Conservation (phyloP, 1,139 yeast species). For the Casaregolazyma suthepensis region DNA sequence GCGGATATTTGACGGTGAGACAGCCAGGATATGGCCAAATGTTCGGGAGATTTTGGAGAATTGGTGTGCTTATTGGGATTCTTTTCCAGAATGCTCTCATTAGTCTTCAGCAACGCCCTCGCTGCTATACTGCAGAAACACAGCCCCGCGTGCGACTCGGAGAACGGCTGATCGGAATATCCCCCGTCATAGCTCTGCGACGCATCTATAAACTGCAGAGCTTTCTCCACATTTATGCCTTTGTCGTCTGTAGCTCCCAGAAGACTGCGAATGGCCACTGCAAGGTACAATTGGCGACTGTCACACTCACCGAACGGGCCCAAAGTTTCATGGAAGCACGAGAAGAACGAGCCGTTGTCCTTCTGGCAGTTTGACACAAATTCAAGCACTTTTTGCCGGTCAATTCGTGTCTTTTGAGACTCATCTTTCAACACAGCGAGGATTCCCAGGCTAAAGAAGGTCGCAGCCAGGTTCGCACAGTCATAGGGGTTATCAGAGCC, state of each 20-base stretch:
- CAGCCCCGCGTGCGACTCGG: slow-evolving; percentile 83
- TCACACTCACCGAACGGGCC: slow-evolving; percentile 62
- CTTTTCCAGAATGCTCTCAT: no score
- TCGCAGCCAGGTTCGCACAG: slow-evolving; percentile 59
- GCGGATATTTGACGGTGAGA: slow-evolving; percentile 13
- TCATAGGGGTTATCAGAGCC: slow-evolving; percentile 33
- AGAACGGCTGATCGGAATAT: slow-evolving; percentile 40
- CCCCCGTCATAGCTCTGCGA: slow-evolving; percentile 65
- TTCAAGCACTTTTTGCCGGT: slow-evolving; percentile 42
- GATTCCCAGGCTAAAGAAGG: slow-evolving; percentile 39
- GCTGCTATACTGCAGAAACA: slow-evolving; percentile 81
- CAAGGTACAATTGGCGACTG: slow-evolving; percentile 69
- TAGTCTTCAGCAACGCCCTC: slow-evolving; percentile 47
- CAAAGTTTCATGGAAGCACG: slow-evolving; percentile 31
- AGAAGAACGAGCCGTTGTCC: slow-evolving; percentile 51
- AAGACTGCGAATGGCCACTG: slow-evolving; percentile 54
- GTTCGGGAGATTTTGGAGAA: slow-evolving; percentile 48
- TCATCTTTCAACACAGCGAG: slow-evolving; percentile 45
- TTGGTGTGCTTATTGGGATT: no score
- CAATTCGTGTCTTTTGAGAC: slow-evolving; percentile 33
- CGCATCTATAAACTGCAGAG: slow-evolving; percentile 40
- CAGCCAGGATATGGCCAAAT: slow-evolving; percentile 47
- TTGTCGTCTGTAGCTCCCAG: slow-evolving; percentile 31
- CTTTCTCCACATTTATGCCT: slow-evolving; percentile 41
- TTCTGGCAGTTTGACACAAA: slow-evolving; percentile 53